Conservation (phyloP, 2,329 filamentous ascomycete genomes). For the Calonectria hongkongensis region DNA sequence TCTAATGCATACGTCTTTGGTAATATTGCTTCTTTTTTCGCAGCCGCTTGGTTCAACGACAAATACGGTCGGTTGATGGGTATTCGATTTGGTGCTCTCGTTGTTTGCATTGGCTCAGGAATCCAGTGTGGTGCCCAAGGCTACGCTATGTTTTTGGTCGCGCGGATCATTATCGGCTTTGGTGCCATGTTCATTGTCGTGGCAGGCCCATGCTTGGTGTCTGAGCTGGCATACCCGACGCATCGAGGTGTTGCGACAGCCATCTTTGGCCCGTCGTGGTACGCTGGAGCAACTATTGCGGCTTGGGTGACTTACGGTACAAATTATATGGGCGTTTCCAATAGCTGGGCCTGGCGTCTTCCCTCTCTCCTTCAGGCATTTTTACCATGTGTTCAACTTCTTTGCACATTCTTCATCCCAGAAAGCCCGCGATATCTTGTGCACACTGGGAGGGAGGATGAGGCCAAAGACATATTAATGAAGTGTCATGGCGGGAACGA, state of each 20-base stretch:
- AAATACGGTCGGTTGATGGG: background rate
- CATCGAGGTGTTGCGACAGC: constrained; percentile 6
- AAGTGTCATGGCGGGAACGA: background rate
- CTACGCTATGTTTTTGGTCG: constrained; percentile 2
- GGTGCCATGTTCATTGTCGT: constrained; percentile 4
- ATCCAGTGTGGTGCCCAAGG: background rate
- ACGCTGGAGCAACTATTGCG: background rate
- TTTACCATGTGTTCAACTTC: background rate
- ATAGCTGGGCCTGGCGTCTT: constrained; percentile 3
- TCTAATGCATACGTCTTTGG: constrained; percentile 10
- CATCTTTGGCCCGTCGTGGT: background rate
- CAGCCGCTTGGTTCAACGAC: constrained; percentile 9
- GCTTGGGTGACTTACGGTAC: background rate
- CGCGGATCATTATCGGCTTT: background rate
- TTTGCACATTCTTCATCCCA: background rate
- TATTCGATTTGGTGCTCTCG: background rate
- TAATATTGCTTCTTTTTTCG: constrained; percentile 2
- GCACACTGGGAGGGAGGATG: background rate
- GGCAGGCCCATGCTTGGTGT: background rate
- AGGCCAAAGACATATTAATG: constrained; percentile 5
- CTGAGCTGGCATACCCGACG: background rate
- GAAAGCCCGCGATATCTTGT: constrained; percentile 11
- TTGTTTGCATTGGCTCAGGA: constrained; percentile 1
- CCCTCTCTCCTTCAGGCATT: constrained; percentile 5
- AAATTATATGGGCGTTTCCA: constrained; percentile 4